These are phyloP conservation scores for Sphaerobolus stellatus DNA, from an alignment of 1,284 basidiomycete genomes.

Conservation along the genomic window DNA sequence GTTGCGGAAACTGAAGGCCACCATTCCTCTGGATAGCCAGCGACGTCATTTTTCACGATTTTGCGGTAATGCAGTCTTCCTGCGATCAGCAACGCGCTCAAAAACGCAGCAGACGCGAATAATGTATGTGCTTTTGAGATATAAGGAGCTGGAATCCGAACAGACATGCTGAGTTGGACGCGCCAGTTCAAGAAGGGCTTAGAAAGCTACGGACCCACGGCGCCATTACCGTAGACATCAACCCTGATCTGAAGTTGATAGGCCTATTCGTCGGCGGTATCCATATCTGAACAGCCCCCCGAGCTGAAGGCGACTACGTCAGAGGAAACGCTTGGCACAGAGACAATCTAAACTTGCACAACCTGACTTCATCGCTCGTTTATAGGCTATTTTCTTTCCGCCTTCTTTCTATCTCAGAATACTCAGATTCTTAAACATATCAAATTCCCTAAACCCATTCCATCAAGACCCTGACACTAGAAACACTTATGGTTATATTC, in stretches of 20 bases:
- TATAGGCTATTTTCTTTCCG: conserved; percentile 37
- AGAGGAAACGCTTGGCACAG: neutral
- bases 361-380: conserved; percentile 31
- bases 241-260: no score
- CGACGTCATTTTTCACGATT: conserved; percentile 87
- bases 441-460: no score
- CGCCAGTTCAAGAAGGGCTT: neutral
- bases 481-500: no score
- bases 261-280: no score
- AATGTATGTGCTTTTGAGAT: conserved; percentile 69
- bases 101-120: conserved; percentile 72
- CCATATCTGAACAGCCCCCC: neutral
- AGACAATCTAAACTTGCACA: neutral
- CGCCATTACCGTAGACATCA: no score
- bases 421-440: conserved; percentile 15
- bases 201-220: neutral
- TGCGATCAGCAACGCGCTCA: conserved; percentile 66
- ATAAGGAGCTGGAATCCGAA: conserved; percentile 39
- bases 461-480: no score
- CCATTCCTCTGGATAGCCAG: conserved; percentile 88
- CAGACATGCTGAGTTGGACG: neutral
- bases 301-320: neutral
- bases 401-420: conserved; percentile 27
- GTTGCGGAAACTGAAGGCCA: conserved; percentile 92
- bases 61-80: conserved; percentile 78